These are phyloP conservation scores for Rachicladosporium sp. DNA, from an alignment of 2,329 filamentous ascomycete genomes.

Conservation along the genomic window DNA sequence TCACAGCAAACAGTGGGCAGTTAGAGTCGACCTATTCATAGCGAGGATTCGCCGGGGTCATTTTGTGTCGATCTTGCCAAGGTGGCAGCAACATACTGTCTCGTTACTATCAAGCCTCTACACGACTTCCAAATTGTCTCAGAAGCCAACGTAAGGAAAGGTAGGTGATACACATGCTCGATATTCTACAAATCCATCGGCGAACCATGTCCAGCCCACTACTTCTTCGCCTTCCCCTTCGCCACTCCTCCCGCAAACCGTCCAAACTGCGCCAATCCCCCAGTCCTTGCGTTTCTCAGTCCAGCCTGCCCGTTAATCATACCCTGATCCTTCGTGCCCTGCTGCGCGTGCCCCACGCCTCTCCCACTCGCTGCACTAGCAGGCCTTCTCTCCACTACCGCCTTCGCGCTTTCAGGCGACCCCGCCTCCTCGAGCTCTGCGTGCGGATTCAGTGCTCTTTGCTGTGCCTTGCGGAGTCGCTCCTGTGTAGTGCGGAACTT, in stretches of 20 bases:
- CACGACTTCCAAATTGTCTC: no score
- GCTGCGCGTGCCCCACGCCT: neutral
- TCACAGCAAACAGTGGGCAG: no score
- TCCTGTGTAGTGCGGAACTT: slow-evolving; percentile 92
- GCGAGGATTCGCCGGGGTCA: no score
- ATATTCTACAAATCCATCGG: no score
- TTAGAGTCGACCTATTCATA: no score
- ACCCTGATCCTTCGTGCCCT: neutral
- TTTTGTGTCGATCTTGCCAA: no score
- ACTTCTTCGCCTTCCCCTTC: slow-evolving; percentile 3
- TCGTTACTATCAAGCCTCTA: no score
- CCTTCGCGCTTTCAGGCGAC: neutral
- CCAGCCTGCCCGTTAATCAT: slow-evolving; percentile 1
- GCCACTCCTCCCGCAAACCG: slow-evolving; percentile 3
- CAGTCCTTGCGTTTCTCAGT: neutral
- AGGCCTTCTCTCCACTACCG: slow-evolving; percentile 5
- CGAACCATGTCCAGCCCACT: no score
- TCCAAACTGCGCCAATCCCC: slow-evolving; percentile 1
- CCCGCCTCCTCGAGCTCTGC: slow-evolving; percentile 2
- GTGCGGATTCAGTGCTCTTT: slow-evolving; percentile 12
- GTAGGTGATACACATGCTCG: no score
- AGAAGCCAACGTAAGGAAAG: no score
- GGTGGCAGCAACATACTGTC: no score
- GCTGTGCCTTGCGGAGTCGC: slow-evolving; percentile 59
- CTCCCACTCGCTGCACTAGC: slow-evolving; percentile 5